A percentile compares a stretch with the other conserved stretches of the same genome.
phyloP scores from a whole-genome alignment of 2,329 filamentous ascomycete genomes.

The Ceratocystis eucalypticola region DNA sequence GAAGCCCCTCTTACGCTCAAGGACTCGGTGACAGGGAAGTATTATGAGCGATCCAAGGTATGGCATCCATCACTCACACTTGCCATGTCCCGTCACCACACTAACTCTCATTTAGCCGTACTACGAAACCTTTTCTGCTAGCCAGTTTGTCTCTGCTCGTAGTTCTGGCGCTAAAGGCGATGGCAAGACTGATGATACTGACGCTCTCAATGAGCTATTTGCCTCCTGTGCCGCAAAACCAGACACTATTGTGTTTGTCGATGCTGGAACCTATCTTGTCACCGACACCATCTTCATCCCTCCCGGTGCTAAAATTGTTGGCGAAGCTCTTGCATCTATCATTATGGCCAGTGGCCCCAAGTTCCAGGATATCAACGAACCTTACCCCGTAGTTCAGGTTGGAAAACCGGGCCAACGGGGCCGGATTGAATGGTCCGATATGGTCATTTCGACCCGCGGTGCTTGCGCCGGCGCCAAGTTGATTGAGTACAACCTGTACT shows the following conservation, averaged over 20 bases:
- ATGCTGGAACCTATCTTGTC: constrained; percentile 48
- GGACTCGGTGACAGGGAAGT: constrained; percentile 30
- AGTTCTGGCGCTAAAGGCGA: constrained; percentile 56
- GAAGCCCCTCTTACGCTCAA: constrained; percentile 42
- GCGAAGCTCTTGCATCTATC: constrained; percentile 41
- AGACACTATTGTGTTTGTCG: constrained; percentile 45
- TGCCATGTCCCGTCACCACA: not conserved
- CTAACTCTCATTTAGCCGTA: constrained; percentile 39
- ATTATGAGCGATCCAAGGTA: constrained; percentile 57
- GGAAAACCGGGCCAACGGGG: constrained; percentile 50
- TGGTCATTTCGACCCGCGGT: constrained; percentile 56
- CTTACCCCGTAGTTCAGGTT: constrained; percentile 53
- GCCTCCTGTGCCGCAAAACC: constrained; percentile 36
- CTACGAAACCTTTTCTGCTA: constrained; percentile 47
- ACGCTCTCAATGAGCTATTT: constrained; percentile 52
- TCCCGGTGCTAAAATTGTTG: constrained; percentile 41
- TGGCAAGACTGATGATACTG: constrained; percentile 61
- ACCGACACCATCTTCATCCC: constrained; percentile 40
- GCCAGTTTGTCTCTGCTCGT: constrained; percentile 56
- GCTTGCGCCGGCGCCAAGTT: constrained; percentile 53
- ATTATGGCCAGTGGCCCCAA: constrained; percentile 42
- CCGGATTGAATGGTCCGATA: constrained; percentile 56
- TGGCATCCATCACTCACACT: not conserved
- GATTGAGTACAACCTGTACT: constrained; percentile 58
- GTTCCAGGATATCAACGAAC: constrained; percentile 44